Evolutionary conservation across 164 flowering plant genomes (phyloP), one percentile per base, ranked within the genome.

Genomic region (Berberis vulgaris): DNA sequence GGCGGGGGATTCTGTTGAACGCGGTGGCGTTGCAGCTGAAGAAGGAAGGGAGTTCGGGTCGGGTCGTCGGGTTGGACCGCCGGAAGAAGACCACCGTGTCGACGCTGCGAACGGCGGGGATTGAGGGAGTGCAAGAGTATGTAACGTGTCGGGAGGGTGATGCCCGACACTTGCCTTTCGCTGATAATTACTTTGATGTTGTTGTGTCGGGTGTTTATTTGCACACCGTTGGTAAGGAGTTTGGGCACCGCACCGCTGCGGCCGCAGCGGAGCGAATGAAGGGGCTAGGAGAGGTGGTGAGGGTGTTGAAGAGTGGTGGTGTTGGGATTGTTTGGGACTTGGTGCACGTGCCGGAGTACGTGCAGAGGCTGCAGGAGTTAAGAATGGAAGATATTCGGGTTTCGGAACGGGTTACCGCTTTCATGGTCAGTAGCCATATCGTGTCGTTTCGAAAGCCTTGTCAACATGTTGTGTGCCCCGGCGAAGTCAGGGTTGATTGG

Each of bases 91-190:
- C 77, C 9, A 77, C 84, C 3, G 60, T 77, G 54, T 65, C 69
- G 52, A 89, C 92, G 0, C 82, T 91, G 10, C 73, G 88, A 11
- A 83, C 88, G 38, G 98, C 96, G 3, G 74, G 73, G 39, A 59
- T 83, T 12, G 98, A 89, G 71, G 96, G 98, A 1, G 98, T 91
- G 0, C 87, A 82, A 67, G 97, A 90, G 71, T 88, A 90, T 63
- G 97, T 93, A 56, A 93, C 97, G 50, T 90, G 90, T 74, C 70
- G 90, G 59, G 87, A 89, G 45, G 98, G 97, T 1, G 97, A 93
- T 70, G 85, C 87, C 8, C 66, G 97, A 59, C 73, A 84, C 13
- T 74, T 93, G 39, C 98, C 98, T 2, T 93, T 93, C 70, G 74
- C 73, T 2, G 94, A 90, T 65, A 76, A 79, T 67, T 88, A 83